phyloP scores from a whole-genome alignment of 306 rosid genomes.

The Cotoneaster glaucophyllus region DNA sequence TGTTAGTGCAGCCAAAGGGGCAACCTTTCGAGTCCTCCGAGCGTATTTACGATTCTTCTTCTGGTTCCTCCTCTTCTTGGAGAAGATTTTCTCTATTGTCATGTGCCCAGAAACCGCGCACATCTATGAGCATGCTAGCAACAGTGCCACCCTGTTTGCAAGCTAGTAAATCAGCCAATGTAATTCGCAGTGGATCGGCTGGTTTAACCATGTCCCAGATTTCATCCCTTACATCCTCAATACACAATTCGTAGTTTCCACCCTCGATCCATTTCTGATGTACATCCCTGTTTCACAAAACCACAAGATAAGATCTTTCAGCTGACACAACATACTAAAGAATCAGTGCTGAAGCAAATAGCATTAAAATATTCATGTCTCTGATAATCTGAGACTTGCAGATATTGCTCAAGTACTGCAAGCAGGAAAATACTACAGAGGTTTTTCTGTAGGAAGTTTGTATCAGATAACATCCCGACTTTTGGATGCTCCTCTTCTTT shows the following conservation, averaged over 20 bases:
- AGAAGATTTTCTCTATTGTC: slow-evolving; percentile 99
- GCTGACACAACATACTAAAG: not conserved
- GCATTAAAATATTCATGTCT: slow-evolving; percentile 24
- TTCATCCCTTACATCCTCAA: slow-evolving; percentile 96
- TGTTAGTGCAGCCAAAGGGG: slow-evolving; percentile 24
- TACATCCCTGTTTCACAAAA: slow-evolving; percentile 66
- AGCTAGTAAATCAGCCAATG: slow-evolving; percentile 65
- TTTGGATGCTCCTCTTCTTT: slow-evolving; percentile 84
- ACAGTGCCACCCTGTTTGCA: slow-evolving; percentile 99
- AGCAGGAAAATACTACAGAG: slow-evolving; percentile 69
- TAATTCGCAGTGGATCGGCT: slow-evolving; percentile 60
- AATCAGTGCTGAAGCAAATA: not conserved
- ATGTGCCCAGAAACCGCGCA: slow-evolving; percentile 99
- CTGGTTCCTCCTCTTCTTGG: slow-evolving; percentile 98
- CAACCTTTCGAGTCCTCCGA: not conserved
- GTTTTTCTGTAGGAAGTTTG: slow-evolving; percentile 66
- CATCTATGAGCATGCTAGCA: slow-evolving; percentile 96
- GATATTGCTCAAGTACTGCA: slow-evolving; percentile 55
- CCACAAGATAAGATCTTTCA: not conserved
- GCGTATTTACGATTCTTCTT: slow-evolving; percentile 60
- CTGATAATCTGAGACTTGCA: slow-evolving; percentile 63
- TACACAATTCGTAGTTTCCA: slow-evolving; percentile 94
- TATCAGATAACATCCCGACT: slow-evolving; percentile 74
- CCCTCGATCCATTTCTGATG: slow-evolving; percentile 99
- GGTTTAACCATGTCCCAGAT: slow-evolving; percentile 99